A percentile compares a stretch with the other conserved stretches of the same genome.
Conservation (phyloP, 352 stramenopile species). For the Pythium volutum region DNA sequence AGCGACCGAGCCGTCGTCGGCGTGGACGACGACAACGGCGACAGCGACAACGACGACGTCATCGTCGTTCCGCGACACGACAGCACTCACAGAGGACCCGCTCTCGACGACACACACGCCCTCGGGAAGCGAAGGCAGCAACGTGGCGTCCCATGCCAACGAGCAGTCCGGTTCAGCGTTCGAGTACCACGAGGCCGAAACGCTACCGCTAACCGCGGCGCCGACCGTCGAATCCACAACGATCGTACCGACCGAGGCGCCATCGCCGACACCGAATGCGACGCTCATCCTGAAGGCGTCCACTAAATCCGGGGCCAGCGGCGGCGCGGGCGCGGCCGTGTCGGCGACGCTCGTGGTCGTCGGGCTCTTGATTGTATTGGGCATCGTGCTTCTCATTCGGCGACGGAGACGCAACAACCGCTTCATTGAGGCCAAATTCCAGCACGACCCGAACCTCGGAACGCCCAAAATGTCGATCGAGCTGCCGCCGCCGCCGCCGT, state of each 20-base stretch:
- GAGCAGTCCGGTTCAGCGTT: conserved; percentile 5
- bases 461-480: conserved; percentile 24
- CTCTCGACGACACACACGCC: background rate
- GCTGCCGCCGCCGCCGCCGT: conserved; percentile 19
- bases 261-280: conserved; percentile 1
- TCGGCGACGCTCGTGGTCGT: conserved; percentile 18
- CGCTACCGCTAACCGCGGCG: background rate
- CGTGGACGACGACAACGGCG: background rate
- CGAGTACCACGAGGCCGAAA: conserved; percentile 3
- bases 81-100: conserved; percentile 1
- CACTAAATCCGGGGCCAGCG: conserved; percentile 3
- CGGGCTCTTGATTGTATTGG: conserved; percentile 8
- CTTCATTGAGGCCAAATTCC: conserved; percentile 12
- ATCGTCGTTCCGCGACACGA: conserved; percentile 5
- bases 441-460: conserved; percentile 15
- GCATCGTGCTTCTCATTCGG: conserved; percentile 4
- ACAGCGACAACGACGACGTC: background rate
- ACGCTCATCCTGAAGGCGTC: background rate
- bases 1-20: background rate
- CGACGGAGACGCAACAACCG: background rate
- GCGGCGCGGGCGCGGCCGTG: background rate
- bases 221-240: background rate
- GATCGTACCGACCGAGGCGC: background rate
- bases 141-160: background rate
- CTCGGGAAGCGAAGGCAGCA: conserved; percentile 2